Evolutionary conservation across 352 stramenopile species (phyloP).

Genomic region (Globisporangium paddicum): DNA sequence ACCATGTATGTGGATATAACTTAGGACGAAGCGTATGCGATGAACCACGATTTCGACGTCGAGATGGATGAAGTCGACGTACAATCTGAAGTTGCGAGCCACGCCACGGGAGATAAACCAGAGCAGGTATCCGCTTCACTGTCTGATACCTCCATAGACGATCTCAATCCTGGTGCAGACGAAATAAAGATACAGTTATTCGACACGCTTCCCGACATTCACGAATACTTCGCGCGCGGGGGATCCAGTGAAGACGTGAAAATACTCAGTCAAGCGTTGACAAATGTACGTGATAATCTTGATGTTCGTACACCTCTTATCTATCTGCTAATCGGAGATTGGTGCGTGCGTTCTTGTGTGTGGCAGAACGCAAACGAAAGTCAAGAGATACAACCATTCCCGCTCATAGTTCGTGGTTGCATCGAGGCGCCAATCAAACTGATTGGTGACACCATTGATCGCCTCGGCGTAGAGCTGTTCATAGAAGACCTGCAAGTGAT

Average conservation of each 20-base stretch:
- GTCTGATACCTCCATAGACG: not conserved
- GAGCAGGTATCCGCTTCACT: too few species aligned
- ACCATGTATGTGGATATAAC: not conserved
- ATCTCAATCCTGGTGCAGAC: not conserved
- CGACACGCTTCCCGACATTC: constrained; percentile 8
- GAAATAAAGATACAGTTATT: not conserved
- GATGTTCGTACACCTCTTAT: not conserved
- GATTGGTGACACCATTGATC: constrained; percentile 38
- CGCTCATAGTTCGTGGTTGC: constrained; percentile 31
- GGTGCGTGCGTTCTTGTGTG: not conserved
- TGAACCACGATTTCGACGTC: not conserved
- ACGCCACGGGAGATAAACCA: not conserved
- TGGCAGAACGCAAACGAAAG: not conserved
- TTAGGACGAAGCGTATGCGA: constrained; percentile 1
- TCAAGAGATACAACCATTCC: constrained; percentile 24
- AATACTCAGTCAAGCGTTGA: constrained; percentile 3
- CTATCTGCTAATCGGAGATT: constrained; percentile 12
- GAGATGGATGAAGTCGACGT: constrained; percentile 5
- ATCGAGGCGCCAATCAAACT: constrained; percentile 35
- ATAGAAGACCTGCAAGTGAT: constrained; percentile 33
- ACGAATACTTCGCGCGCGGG: constrained; percentile 11
- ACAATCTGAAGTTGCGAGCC: not conserved
- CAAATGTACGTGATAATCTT: not conserved
- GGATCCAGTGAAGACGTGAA: constrained; percentile 1
- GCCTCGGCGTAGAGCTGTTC: constrained; percentile 39